phyloP scores from a whole-genome alignment of 805 yeast species.

The Metschnikowia shivogae region DNA sequence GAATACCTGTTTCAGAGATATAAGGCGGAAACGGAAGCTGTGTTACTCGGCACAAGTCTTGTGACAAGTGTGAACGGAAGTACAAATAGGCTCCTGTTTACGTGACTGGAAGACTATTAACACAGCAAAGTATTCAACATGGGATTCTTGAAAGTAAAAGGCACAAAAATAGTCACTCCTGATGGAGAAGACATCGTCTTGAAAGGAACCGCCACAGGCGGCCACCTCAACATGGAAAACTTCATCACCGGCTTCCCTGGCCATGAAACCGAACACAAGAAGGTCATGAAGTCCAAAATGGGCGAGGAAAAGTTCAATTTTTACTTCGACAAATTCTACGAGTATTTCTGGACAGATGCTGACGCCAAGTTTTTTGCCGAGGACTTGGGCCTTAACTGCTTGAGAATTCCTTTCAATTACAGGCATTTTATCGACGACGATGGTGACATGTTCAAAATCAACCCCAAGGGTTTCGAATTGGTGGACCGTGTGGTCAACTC shows the following conservation, averaged over 20 bases:
- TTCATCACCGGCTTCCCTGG: slow-evolving; percentile 56
- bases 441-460: slow-evolving; percentile 40
- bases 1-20: neutral
- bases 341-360: slow-evolving; percentile 49
- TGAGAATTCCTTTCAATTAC: slow-evolving; percentile 51
- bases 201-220: slow-evolving; percentile 48
- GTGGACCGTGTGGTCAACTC: slow-evolving; percentile 41
- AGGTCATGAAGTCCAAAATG: slow-evolving; percentile 34
- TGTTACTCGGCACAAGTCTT: no score
- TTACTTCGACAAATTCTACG: slow-evolving; percentile 50
- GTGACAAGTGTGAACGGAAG: neutral
- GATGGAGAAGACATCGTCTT: slow-evolving; percentile 38
- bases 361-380: slow-evolving; percentile 45
- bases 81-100: neutral
- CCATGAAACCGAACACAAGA: slow-evolving; percentile 48
- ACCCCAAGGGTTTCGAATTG: slow-evolving; percentile 42
- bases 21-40: neutral
- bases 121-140: neutral
- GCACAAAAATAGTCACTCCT: slow-evolving; percentile 46
- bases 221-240: slow-evolving; percentile 53
- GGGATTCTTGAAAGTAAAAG: slow-evolving; percentile 37
- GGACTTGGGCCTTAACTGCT: slow-evolving; percentile 40
- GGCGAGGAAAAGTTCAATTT: slow-evolving; percentile 46
- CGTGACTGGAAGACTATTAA: neutral
- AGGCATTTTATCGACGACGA: slow-evolving; percentile 46